phyloP scores from a whole-genome alignment of 2,329 filamentous ascomycete species.

The Monosporascus sp. region DNA sequence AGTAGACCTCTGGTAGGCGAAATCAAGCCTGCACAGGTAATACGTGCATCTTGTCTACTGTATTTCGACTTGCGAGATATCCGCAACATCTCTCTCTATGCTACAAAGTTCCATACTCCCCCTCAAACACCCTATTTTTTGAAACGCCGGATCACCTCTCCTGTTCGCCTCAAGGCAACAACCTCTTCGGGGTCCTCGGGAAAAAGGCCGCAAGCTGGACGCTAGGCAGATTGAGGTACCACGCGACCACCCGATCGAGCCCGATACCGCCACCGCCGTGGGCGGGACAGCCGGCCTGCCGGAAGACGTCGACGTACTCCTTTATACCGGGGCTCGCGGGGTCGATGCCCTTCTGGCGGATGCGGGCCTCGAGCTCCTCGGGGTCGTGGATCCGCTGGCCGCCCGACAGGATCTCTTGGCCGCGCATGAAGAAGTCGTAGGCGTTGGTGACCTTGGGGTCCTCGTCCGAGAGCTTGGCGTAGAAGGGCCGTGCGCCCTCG shows the following conservation, averaged over 20 bases:
- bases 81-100: no score
- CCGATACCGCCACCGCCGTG: conserved; percentile 89
- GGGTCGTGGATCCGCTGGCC: conserved; percentile 88
- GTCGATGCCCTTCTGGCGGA: conserved; percentile 76
- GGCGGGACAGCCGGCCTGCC: conserved; percentile 76
- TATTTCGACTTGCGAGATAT: no score
- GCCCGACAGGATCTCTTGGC: conserved; percentile 88
- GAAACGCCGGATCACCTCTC: no score
- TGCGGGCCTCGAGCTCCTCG: conserved; percentile 67
- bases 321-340: conserved; percentile 71
- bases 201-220: conserved; percentile 55
- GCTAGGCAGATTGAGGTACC: conserved; percentile 54
- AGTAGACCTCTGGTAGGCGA: no score
- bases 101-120: no score
- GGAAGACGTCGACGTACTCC: conserved; percentile 82
- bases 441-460: conserved; percentile 51
- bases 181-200: conserved; percentile 55
- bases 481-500: conserved; percentile 81
- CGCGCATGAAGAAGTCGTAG: conserved; percentile 76
- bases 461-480: conserved; percentile 61
- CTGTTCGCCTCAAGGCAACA: conserved; percentile 38
- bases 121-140: no score
- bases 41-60: no score
- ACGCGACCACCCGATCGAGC: conserved; percentile 76
- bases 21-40: no score